A percentile compares a stretch with the other conserved stretches of the same genome.
phyloP scores from a whole-genome alignment of 352 stramenopile genomes.

The Pythium sukuiense region DNA sequence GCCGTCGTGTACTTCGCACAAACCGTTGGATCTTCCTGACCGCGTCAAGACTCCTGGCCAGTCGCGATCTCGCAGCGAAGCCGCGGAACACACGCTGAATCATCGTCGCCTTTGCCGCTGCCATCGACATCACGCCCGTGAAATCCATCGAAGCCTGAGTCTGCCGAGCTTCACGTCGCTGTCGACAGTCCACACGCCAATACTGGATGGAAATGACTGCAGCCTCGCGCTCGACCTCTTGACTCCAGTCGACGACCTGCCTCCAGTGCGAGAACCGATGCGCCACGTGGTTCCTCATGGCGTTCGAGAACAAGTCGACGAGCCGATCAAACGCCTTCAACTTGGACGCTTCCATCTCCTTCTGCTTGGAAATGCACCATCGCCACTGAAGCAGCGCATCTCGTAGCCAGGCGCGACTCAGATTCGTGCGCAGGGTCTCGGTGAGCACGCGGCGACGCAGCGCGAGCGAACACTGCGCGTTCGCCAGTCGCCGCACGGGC shows the following conservation, averaged over 20 bases:
- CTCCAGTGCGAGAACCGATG: conserved; percentile 20
- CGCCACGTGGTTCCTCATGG: not conserved
- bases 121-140: conserved; percentile 21
- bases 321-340: conserved; percentile 15
- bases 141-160: conserved; percentile 19
- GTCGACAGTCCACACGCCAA: conserved; percentile 7
- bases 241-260: not conserved
- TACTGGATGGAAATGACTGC: conserved; percentile 12
- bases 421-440: conserved; percentile 33
- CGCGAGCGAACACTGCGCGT: conserved; percentile 38
- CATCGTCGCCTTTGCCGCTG: conserved; percentile 18
- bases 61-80: not conserved
- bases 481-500: conserved; percentile 49
- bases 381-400: conserved; percentile 35
- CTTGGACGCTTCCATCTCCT: conserved; percentile 19
- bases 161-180: conserved; percentile 2
- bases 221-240: conserved; percentile 13
- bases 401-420: conserved; percentile 29
- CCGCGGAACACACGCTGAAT: conserved; percentile 43
- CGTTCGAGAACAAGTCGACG: conserved; percentile 5
- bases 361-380: conserved; percentile 27
- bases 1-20: conserved; percentile 15
- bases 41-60: conserved; percentile 13
- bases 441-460: conserved; percentile 44
- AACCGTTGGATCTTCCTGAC: conserved; percentile 33